Conservation (phyloP, 345 rosid species). For the Lepidium didymum region DNA sequence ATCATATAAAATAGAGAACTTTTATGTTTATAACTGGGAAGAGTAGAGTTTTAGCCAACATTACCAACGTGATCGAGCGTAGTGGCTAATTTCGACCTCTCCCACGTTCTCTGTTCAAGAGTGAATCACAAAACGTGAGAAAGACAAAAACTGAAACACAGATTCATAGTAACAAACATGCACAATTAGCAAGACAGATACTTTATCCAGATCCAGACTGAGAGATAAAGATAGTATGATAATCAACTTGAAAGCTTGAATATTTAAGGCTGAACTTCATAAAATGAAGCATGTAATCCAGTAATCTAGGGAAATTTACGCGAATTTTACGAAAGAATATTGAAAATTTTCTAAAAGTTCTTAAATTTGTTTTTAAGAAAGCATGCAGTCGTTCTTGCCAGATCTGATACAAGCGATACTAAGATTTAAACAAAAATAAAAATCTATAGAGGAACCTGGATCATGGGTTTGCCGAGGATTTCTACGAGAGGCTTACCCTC, state of each 20-base stretch:
- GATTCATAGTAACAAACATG: neutral
- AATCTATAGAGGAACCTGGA: slow-evolving; percentile 49
- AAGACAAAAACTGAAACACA: neutral
- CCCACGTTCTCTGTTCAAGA: slow-evolving; percentile 85
- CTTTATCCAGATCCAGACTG: neutral
- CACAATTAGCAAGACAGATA: neutral
- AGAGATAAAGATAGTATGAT: neutral
- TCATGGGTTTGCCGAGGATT: slow-evolving; percentile 97
- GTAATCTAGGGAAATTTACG: neutral
- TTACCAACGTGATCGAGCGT: slow-evolving; percentile 86
- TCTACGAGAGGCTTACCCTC: slow-evolving; percentile 82
- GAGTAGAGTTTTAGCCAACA: slow-evolving; percentile 1
- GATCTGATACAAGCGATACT: neutral
- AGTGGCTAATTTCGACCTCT: slow-evolving; percentile 79
- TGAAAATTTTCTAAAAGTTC: no score
- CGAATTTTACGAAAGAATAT: neutral
- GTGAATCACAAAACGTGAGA: neutral
- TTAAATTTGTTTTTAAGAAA: no score
- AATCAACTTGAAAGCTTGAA: neutral
- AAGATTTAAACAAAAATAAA: neutral
- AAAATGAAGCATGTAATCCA: neutral
- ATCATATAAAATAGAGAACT: neutral
- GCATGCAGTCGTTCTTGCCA: neutral
- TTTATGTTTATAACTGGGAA: neutral
- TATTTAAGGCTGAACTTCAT: neutral